Base-by-base conservation (phyloP, 2,329 filamentous ascomycete species). In the Podosphaera leucotricha region DNA sequence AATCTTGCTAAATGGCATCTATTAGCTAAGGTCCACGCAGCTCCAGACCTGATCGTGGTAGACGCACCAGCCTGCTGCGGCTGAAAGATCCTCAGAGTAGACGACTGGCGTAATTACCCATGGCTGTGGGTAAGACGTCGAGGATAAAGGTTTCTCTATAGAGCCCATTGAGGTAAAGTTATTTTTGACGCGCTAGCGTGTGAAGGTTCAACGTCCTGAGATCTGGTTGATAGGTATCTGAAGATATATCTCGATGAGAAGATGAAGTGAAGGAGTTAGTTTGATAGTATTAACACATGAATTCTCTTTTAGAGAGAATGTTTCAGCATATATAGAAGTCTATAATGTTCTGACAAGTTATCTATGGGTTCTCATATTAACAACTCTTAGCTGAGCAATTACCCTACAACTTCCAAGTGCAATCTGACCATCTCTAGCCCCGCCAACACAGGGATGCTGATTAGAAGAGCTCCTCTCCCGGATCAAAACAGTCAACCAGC, bases 1-100 rank as follows among this genome's bases (percentile, higher is more conserved):
- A 59, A 92, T 73, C 62, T 80, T 54, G 41, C 55, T 56, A 36
- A 10, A 22, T 11, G 6, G 13, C 24, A 44, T 19, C 47, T 16
- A 8, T 20, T 35, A 2, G 8, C 16, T 11, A 7, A 30, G 24
- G 5, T 2, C n/a, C 26, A 24, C 15, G 21, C 35, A 20, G 38
- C 18, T 20, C n/a, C 13, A 15, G 38, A 18, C 10, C 2, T 40
- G 3, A 20, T 6, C 13, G 43, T 22, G 21, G 30, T 10, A 5
- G n/a, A 40, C 30, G 2, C 51, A 56, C 55, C 55, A 57, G 30
- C 55, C 55, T 49, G 55, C 54, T 45, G 46, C 43, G n/a, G 35
- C 46, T 5, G 55, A 57, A 13, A 57, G 50, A 6, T 50, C 38
- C 16, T 46, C 35, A 10, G 55, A 57, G 30, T 45, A 43, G 28